phyloP scores from a whole-genome alignment of 805 yeast genomes.

The Nematodospora valgi region DNA sequence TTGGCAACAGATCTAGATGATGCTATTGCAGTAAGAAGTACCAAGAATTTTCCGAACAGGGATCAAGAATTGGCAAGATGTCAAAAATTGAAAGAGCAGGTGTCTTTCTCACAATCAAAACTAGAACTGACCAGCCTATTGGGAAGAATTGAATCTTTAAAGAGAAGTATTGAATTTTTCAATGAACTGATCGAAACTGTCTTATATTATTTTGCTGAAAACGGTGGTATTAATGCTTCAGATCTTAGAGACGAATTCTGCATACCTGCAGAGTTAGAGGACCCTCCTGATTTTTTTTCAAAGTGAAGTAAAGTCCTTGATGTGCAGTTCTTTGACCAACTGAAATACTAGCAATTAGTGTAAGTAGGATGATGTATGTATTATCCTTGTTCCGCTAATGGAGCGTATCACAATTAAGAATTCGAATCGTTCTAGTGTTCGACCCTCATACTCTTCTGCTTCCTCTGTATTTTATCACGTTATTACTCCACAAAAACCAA shows the following conservation, averaged over 20 bases:
- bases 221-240: neutral
- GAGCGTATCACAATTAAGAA: too few relatives aligned
- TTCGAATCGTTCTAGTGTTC: neutral
- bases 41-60: neutral
- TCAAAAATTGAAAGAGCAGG: neutral
- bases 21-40: neutral
- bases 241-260: conserved; percentile 2
- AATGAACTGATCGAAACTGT: conserved; percentile 4
- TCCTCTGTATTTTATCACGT: too few relatives aligned
- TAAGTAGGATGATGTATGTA: too few relatives aligned
- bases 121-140: neutral
- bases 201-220: neutral
- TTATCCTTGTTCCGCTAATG: too few relatives aligned
- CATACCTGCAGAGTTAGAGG: conserved; percentile 6
- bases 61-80: neutral
- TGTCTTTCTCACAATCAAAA: neutral
- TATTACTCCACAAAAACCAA: too few relatives aligned
- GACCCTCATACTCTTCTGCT: too few relatives aligned
- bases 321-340: too few relatives aligned
- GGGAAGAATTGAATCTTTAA: neutral
- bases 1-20: neutral
- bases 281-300: conserved; percentile 1
- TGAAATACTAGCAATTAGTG: too few relatives aligned
- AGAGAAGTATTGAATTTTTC: conserved; percentile 6
- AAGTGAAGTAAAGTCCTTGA: too few relatives aligned